These are phyloP conservation scores for Melianthus villosus DNA, from an alignment of 441 rosid genomes.

Conservation along the genomic window DNA sequence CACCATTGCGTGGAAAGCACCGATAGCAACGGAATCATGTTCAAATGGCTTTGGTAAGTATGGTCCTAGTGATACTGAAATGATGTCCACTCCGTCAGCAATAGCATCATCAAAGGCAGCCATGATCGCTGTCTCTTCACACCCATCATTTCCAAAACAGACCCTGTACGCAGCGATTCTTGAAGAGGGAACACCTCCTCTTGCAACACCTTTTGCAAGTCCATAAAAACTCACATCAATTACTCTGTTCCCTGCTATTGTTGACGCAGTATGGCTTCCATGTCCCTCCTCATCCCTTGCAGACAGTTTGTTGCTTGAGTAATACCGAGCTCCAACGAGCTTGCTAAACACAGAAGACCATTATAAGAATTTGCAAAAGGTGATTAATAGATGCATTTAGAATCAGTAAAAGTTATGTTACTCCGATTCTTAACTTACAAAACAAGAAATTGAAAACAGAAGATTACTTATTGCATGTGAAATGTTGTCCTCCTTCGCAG, in stretches of 20 bases:
- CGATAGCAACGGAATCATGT: conserved; percentile 19
- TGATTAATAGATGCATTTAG: not conserved
- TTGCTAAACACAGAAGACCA: conserved; percentile 20
- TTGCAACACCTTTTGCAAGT: conserved; percentile 15
- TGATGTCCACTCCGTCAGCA: conserved; percentile 34
- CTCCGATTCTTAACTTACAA: too few relatives aligned
- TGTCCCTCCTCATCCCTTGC: conserved; percentile 17
- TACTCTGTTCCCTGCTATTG: conserved; percentile 16
- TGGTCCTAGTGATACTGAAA: conserved; percentile 21
- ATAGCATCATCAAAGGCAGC: conserved; percentile 38
- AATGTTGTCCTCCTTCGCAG: conserved; percentile 27
- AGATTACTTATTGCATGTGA: conserved; percentile 42
- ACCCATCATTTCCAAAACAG: conserved; percentile 10
- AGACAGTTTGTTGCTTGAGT: conserved; percentile 12
- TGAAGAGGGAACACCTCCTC: conserved; percentile 21
- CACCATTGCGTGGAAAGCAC: conserved; percentile 30
- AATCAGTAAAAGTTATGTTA: too few relatives aligned
- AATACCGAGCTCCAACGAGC: conserved; percentile 3
- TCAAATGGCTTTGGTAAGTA: not conserved
- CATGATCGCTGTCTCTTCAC: conserved; percentile 9
- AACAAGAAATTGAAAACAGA: not conserved
- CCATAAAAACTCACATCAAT: conserved; percentile 13
- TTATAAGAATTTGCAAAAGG: not conserved
- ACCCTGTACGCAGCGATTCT: conserved; percentile 24
- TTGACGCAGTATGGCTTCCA: conserved; percentile 30